phyloP scores from a whole-genome alignment of 2,329 filamentous ascomycete genomes.

The Epichloe uncinata region DNA sequence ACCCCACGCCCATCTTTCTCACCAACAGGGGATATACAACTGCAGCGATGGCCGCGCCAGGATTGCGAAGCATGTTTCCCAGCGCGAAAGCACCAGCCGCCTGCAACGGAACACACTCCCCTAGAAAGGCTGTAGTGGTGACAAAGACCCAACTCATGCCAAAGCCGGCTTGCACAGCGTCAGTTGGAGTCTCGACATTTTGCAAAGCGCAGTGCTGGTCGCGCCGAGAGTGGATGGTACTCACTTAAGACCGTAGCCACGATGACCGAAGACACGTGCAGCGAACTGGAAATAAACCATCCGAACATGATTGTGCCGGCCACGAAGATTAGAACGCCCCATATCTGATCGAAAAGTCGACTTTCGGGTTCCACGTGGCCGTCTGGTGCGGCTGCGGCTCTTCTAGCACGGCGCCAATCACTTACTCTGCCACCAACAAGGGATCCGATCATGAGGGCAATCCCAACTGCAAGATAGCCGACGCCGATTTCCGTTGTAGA shows the following conservation, averaged over 20 bases:
- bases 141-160: slow-evolving; percentile 29
- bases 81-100: slow-evolving; percentile 28
- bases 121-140: slow-evolving; percentile 27
- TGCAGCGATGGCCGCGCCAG: slow-evolving; percentile 24
- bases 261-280: slow-evolving; percentile 18
- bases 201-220: not conserved
- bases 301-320: slow-evolving; percentile 27
- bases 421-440: slow-evolving; percentile 24
- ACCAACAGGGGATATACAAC: slow-evolving; percentile 21
- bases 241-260: slow-evolving; percentile 17
- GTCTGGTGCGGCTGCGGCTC: slow-evolving; percentile 6
- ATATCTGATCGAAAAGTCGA: slow-evolving; percentile 25
- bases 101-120: slow-evolving; percentile 22
- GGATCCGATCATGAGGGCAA: slow-evolving; percentile 18
- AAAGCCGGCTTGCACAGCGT: slow-evolving; percentile 14
- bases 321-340: slow-evolving; percentile 23
- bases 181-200: not conserved
- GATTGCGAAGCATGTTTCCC: slow-evolving; percentile 25
- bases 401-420: slow-evolving; percentile 19
- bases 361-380: slow-evolving; percentile 21
- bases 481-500: slow-evolving; percentile 20
- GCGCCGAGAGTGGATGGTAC: not conserved
- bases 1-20: slow-evolving; percentile 22
- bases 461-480: slow-evolving; percentile 19
- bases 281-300: slow-evolving; percentile 20